Percentiles rank a stretch among this genome's conserved stretches.
Conservation (phyloP, 179 eudicot genomes). For the Beta macrorhiza region DNA sequence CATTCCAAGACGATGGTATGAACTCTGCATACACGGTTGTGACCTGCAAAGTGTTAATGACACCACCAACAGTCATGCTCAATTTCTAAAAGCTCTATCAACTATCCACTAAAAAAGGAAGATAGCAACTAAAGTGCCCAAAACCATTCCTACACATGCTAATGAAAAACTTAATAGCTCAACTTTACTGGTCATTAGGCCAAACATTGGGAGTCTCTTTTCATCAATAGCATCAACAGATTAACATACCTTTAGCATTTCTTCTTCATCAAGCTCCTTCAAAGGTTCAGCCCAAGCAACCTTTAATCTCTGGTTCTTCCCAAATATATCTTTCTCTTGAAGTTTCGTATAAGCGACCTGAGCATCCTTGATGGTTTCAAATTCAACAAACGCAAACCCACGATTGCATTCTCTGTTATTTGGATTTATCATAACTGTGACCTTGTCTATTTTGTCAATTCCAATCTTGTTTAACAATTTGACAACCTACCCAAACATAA, state of each 20-base stretch:
- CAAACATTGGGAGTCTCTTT: not conserved
- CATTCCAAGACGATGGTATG: constrained; percentile 66
- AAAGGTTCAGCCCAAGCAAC: constrained; percentile 74
- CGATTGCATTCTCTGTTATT: constrained; percentile 47
- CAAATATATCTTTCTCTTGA: constrained; percentile 50
- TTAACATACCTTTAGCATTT: constrained; percentile 48
- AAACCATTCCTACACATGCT: constrained; percentile 3
- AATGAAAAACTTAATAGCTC: not conserved
- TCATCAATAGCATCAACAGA: not conserved
- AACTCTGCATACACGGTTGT: constrained; percentile 70
- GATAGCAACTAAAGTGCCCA: not conserved
- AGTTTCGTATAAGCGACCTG: constrained; percentile 52
- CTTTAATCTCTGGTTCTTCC: constrained; percentile 40
- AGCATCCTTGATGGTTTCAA: constrained; percentile 61
- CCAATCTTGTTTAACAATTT: constrained; percentile 46
- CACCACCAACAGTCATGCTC: constrained; percentile 10
- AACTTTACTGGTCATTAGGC: not conserved
- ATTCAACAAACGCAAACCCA: constrained; percentile 77
- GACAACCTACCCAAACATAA: constrained; percentile 37
- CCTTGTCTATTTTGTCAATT: constrained; percentile 55
- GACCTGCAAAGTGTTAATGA: constrained; percentile 38
- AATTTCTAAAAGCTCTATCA: not conserved
- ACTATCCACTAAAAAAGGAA: not conserved
- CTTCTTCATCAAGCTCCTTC: constrained; percentile 59
- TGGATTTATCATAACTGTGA: constrained; percentile 58